Evolutionary conservation across 345 rosid species (phyloP), one percentile per base, ranked within the genome.

Genomic region (Limnanthes douglasii): DNA sequence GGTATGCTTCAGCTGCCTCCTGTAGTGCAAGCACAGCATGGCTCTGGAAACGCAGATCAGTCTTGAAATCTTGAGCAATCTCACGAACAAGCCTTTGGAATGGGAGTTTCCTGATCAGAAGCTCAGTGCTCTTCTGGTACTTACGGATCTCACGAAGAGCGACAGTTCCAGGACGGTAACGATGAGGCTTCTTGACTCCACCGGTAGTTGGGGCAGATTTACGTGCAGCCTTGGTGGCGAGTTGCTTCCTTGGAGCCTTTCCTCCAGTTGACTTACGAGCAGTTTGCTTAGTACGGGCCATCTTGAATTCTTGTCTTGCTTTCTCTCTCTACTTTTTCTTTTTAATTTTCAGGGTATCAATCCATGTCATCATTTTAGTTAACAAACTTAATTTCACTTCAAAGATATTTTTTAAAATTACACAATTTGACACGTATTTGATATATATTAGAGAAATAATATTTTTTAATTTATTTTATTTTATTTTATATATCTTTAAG

Each of bases 221-320:
- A 29, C 61, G 42, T 1, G 61, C 61, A 18, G 54, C 61, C 61
- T 56, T n/a, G n/a, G n/a, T n/a, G n/a, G 62, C 62, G 2, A 56
- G 51, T 44, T 56, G 62, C 51, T 56, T 56, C 41, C 62, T 37
- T 1, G 62, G 62, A 21, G 56, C 56, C 51, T 56, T 56, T 4
- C 50, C 62, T 47, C 77, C 77, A 0, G 77, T 70, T 0, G 77
- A 70, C 48, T 70, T 70, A 35, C 77, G 77, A 7, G 77, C 77
- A 37, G 77, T 70, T 34, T 70, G 73, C 61, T 70, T 70, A 11
- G 77, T 70, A 66, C 77, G 77, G 13, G 77, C 77, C 77, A 70
- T 70, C n/a, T n/a, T n/a, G n/a, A n/a, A n/a, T n/a, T n/a, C n/a
- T n/a, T n/a, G n/a, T n/a, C n/a, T n/a, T n/a, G n/a, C n/a, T n/a